These are phyloP conservation scores for Starmerella davenportii DNA, from an alignment of 805 yeast species.

Conservation along the genomic window DNA sequence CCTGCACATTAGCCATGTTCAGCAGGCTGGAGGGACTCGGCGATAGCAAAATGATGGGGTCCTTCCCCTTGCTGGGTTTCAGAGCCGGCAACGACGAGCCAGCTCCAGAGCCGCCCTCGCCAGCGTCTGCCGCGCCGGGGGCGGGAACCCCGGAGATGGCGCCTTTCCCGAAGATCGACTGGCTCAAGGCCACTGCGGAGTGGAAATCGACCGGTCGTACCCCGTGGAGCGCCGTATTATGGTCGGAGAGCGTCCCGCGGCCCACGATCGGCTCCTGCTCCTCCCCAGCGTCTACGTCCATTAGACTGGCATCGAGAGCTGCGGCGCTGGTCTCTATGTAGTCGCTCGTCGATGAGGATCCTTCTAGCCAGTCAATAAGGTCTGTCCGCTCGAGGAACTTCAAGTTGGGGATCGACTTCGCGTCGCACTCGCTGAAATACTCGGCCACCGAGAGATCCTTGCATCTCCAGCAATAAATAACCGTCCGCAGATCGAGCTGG, in stretches of 20 bases:
- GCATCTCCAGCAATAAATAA: conserved; percentile 44
- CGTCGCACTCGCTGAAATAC: conserved; percentile 56
- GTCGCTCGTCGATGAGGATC: conserved; percentile 42
- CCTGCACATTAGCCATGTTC: conserved; percentile 45
- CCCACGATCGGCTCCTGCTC: conserved; percentile 1
- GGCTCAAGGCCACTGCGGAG: conserved; percentile 23
- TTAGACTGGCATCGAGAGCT: conserved; percentile 4
- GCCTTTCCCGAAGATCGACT: conserved; percentile 15
- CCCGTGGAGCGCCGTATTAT: conserved; percentile 27
- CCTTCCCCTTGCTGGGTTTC: conserved; percentile 22
- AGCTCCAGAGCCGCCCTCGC: not conserved
- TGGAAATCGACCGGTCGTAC: conserved; percentile 22
- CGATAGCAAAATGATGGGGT: conserved; percentile 58
- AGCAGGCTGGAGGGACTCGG: conserved; percentile 64
- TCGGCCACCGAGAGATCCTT: conserved; percentile 63
- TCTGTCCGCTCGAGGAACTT: conserved; percentile 76
- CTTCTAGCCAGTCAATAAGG: conserved; percentile 62
- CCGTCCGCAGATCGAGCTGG: conserved; percentile 8
- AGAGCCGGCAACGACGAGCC: conserved; percentile 9
- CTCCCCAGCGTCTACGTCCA: conserved; percentile 3
- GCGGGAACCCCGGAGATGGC: not conserved
- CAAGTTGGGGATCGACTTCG: conserved; percentile 45
- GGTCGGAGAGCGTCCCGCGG: conserved; percentile 23
- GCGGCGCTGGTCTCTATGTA: conserved; percentile 25
- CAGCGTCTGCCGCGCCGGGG: not conserved